Evolutionary conservation across 441 rosid species (phyloP), one percentile per base, ranked within the genome.

Genomic region (Theobroma grandiflorum): DNA sequence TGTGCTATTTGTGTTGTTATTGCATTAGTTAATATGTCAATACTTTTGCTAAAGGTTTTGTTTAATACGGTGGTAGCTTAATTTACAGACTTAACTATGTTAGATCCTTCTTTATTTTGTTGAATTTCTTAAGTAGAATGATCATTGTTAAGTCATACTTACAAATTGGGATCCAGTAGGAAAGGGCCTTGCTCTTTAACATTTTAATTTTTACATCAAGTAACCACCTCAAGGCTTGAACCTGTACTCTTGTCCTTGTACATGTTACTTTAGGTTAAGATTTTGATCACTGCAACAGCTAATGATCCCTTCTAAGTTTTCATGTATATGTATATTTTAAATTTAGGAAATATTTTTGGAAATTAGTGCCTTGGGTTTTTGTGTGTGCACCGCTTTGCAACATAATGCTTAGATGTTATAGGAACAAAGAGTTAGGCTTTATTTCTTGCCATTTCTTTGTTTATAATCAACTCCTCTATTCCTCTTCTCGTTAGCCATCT

Each of bases 361-460:
- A 71, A 50, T 52, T 50, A 26, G 18, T 50, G 3, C 18, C 62
- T 52, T 50, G 16, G 61, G 33, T 45, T 72, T 18, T 33, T 37
- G 2, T 9, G 0, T 6, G 53, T 12, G 5, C 53, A 0, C 18
- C 3, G 35, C 45, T 52, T 33, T 40, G 45, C 16, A 1, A 72
- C 75, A 37, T 37, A 72, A 33, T 72, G 75, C 63, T 53, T 72
- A 2, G 47, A 37, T 72, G 49, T 53, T 68, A 22, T 72, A 37
- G 64, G 76, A 72, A 37, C 47, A 72, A 35, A 53, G 76, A 74
- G 8, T 58, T 57, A 40, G 65, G 22, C 50, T 74, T 40, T 38
- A 38, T 12, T 15, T 64, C 33, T 38, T 12, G 3, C 57, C 38
- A 42, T 14, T 55, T 45, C 10, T 45, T 49, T 59, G 7, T 43